These are phyloP conservation scores for Trichoderma erinaceum DNA, from an alignment of 495 filamentous ascomycete genomes.

Conservation along the genomic window DNA sequence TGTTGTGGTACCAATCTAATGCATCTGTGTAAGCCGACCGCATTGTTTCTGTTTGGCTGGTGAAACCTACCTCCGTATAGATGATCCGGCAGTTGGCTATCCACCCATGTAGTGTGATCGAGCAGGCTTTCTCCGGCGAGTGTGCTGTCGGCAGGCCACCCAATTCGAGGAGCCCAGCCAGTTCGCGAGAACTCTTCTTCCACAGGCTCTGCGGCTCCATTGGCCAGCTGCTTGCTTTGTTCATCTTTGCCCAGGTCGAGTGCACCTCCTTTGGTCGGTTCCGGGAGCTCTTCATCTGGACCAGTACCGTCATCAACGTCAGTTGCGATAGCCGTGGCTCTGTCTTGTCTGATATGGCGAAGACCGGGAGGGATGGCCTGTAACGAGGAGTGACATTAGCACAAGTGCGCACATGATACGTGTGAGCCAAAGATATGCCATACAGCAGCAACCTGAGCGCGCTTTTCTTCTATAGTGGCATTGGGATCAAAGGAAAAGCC, in stretches of 20 bases:
- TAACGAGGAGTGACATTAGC: neutral
- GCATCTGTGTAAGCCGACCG: neutral
- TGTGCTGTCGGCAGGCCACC: constrained; percentile 47
- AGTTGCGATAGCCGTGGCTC: constrained; percentile 62
- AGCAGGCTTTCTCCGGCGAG: constrained; percentile 59
- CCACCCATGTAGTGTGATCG: constrained; percentile 84
- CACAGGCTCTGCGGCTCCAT: constrained; percentile 51
- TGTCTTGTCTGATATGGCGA: constrained; percentile 56
- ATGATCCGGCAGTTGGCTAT: constrained; percentile 76
- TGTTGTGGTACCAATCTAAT: constrained; percentile 97
- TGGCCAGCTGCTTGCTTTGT: constrained; percentile 40
- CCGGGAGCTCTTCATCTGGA: constrained; percentile 70
- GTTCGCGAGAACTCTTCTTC: constrained; percentile 56
- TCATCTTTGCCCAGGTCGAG: constrained; percentile 35
- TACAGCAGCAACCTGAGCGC: constrained; percentile 71
- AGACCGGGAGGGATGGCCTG: constrained; percentile 51
- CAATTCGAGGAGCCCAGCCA: constrained; percentile 87
- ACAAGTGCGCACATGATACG: neutral
- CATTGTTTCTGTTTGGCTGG: constrained; percentile 5
- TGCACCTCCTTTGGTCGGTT: constrained; percentile 64
- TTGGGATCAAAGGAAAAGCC: constrained; percentile 85
- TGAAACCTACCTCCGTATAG: constrained; percentile 70
- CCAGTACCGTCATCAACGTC: constrained; percentile 67
- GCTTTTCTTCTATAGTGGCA: constrained; percentile 78
- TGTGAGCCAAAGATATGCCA: constrained; percentile 27